A percentile compares a stretch with the other conserved stretches of the same genome.
phyloP scores from a whole-genome alignment of 805 yeast species.

The Metschnikowia rubicola region DNA sequence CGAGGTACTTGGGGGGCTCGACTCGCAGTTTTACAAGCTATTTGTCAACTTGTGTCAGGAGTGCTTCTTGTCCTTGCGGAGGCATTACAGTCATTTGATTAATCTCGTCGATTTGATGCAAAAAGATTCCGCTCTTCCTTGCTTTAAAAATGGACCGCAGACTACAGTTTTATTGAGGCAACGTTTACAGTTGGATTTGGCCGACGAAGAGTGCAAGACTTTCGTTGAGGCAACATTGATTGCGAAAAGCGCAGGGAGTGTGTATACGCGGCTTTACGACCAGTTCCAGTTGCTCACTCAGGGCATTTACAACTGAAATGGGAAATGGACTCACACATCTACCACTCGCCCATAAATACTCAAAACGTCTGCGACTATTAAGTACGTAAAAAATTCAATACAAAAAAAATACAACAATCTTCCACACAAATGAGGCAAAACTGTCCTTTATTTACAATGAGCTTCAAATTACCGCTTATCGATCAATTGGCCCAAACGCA shows the following conservation, averaged over 20 bases:
- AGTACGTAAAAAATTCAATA: neutral
- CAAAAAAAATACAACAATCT: neutral
- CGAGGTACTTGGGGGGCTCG: slow-evolving; percentile 79
- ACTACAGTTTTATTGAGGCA: slow-evolving; percentile 78
- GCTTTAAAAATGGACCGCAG: slow-evolving; percentile 83
- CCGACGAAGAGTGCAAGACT: slow-evolving; percentile 66
- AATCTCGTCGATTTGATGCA: slow-evolving; percentile 92
- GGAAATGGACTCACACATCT: slow-evolving; percentile 4
- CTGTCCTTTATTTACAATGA: neutral
- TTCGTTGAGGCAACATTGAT: slow-evolving; percentile 78
- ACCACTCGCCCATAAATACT: neutral
- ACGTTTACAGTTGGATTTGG: slow-evolving; percentile 73
- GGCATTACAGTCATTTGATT: slow-evolving; percentile 68
- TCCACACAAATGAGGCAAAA: neutral
- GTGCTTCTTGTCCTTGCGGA: slow-evolving; percentile 72
- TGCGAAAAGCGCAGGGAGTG: slow-evolving; percentile 78
- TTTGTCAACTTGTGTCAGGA: slow-evolving; percentile 64
- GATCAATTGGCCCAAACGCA: neutral
- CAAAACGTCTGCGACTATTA: neutral
- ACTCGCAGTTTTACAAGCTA: slow-evolving; percentile 53
- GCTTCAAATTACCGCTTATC: neutral
- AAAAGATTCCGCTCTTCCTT: slow-evolving; percentile 83
- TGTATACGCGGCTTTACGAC: slow-evolving; percentile 89
- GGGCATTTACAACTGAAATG: slow-evolving; percentile 65
- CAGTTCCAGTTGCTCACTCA: slow-evolving; percentile 93